These are phyloP conservation scores for Suillus subalutaceus DNA, from an alignment of 768 basidiomycete species.

Conservation along the genomic window DNA sequence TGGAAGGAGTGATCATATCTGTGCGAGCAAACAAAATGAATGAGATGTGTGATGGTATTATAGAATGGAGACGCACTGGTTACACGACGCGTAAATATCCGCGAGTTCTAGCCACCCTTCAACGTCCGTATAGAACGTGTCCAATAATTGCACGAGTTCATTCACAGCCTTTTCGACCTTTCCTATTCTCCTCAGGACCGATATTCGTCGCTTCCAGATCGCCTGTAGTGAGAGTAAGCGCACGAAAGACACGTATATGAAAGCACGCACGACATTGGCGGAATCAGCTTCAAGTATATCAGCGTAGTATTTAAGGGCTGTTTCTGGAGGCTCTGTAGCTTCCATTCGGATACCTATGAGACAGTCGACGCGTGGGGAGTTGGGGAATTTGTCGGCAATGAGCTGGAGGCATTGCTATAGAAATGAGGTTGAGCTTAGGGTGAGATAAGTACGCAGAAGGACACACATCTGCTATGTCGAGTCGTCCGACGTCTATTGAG, in stretches of 20 bases:
- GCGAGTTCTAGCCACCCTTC: conserved; percentile 90
- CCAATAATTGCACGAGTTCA: conserved; percentile 73
- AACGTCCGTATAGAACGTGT: conserved; percentile 86
- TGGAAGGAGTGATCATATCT: conserved; percentile 78
- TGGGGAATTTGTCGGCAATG: conserved; percentile 74
- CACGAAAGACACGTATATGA: neutral
- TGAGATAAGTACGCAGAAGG: conserved; percentile 2
- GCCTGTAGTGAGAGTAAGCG: conserved; percentile 42
- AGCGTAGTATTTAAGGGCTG: conserved; percentile 66
- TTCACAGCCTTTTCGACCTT: conserved; percentile 67
- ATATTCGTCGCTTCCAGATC: conserved; percentile 81
- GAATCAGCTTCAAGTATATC: conserved; percentile 62
- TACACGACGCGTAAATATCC: conserved; percentile 73
- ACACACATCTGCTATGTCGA: conserved; percentile 77
- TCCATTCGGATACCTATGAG: conserved; percentile 83
- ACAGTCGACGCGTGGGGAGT: conserved; percentile 77
- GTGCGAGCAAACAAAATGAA: conserved; percentile 9
- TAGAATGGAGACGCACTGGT: conserved; percentile 56
- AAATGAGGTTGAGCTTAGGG: conserved; percentile 15
- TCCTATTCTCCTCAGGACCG: conserved; percentile 65
- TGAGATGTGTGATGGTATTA: neutral
- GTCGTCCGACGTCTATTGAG: conserved; percentile 71
- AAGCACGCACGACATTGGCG: conserved; percentile 64
- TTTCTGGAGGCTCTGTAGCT: conserved; percentile 56
- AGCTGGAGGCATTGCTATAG: conserved; percentile 46